A percentile compares a stretch with the other conserved stretches of the same genome.
These are phyloP conservation scores for Microsporum ferrugineum DNA, from an alignment of 2,329 filamentous ascomycete species.

Conservation along the genomic window DNA sequence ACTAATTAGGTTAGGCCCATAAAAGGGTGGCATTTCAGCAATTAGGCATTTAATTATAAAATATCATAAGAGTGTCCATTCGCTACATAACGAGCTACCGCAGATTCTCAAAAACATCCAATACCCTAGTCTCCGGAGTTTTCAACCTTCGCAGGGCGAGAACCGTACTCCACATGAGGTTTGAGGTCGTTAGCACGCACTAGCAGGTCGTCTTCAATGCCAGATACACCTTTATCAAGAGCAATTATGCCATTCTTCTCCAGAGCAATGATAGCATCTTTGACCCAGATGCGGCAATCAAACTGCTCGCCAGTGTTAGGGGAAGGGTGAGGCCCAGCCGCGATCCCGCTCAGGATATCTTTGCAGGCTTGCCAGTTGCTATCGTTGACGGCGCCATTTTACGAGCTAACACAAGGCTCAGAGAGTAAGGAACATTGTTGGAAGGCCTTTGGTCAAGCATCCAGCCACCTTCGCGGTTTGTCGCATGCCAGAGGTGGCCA, in stretches of 20 bases:
- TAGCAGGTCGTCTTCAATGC: not conserved
- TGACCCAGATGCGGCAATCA: slow-evolving; percentile 4
- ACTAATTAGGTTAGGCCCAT: too few relatives aligned
- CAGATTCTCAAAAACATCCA: too few relatives aligned
- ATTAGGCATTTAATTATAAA: too few relatives aligned
- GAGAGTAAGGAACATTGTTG: slow-evolving; percentile 4
- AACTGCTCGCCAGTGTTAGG: slow-evolving; percentile 8
- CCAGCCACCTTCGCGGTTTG: slow-evolving; percentile 10
- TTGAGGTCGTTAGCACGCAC: not conserved
- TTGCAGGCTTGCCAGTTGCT: not conserved
- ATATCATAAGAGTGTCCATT: too few relatives aligned
- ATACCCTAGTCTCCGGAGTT: not conserved
- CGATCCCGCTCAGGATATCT: not conserved
- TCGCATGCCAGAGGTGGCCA: slow-evolving; percentile 7
- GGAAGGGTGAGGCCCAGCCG: slow-evolving; percentile 1
- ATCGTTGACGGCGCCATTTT: slow-evolving; percentile 7
- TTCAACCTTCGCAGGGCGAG: not conserved
- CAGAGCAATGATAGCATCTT: slow-evolving; percentile 6
- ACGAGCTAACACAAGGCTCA: slow-evolving; percentile 6
- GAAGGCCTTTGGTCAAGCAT: slow-evolving; percentile 6
- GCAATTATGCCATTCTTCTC: slow-evolving; percentile 7
- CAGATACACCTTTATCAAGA: not conserved
- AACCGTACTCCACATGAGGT: not conserved
- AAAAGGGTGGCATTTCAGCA: too few relatives aligned
- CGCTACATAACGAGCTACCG: too few relatives aligned